Conservation (phyloP, 441 rosid species). For the Croton setiger region DNA sequence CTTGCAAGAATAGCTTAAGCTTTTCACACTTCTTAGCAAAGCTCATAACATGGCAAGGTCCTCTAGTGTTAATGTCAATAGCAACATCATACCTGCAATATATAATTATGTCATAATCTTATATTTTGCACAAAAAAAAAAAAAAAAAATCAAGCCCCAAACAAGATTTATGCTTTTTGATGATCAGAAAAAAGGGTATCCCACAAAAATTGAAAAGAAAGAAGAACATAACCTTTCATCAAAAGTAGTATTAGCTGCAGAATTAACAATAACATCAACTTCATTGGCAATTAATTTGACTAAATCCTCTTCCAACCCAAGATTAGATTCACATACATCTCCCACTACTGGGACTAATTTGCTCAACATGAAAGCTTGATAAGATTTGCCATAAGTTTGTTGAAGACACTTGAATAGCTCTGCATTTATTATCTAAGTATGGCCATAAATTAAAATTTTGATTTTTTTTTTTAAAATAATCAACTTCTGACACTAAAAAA, state of each 20-base stretch:
- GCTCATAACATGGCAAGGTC: constrained; percentile 67
- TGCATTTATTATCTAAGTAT: constrained; percentile 57
- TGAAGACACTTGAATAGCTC: constrained; percentile 72
- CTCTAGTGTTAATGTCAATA: constrained; percentile 70
- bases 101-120: constrained; percentile 6
- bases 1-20: constrained; percentile 77
- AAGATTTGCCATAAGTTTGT: constrained; percentile 71
- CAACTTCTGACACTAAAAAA: background rate
- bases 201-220: background rate
- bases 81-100: constrained; percentile 77
- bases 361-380: constrained; percentile 64
- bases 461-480: background rate
- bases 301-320: constrained; percentile 62
- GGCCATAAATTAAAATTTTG: constrained; percentile 16
- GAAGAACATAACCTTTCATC: constrained; percentile 60
- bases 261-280: constrained; percentile 73
- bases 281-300: constrained; percentile 52
- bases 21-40: constrained; percentile 76
- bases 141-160: background rate
- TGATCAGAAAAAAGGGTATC: background rate
- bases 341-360: constrained; percentile 82
- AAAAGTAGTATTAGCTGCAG: constrained; percentile 87
- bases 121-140: background rate
- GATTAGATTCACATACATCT: constrained; percentile 56
- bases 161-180: too few relatives aligned